Base-by-base conservation (phyloP, 1,284 basidiomycete genomes). In the Cutaneotrichosporon daszewskae region DNA sequence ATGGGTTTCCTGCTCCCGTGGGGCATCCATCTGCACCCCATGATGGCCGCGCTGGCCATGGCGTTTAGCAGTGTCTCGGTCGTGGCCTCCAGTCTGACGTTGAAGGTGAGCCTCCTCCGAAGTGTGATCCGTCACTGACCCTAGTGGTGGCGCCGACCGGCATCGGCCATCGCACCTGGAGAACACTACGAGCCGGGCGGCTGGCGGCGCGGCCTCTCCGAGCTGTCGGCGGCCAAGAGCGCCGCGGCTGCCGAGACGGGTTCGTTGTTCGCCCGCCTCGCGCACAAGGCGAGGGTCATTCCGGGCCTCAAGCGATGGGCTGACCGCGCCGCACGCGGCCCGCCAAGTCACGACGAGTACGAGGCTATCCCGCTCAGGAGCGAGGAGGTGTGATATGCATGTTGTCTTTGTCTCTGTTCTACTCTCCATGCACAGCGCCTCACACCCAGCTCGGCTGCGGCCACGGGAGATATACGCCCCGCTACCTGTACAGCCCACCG, bases 41-140 rank as follows among this genome's bases (percentile, higher is more conserved):
- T 98, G 94, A 83, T 92, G 75, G 92, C 95, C 0, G 94, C 89
- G 10, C 87, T 84, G 1, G 92, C 94, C 18, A 99, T 99, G 95
- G 94, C 95, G 16, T 92, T 88, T 68, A 92, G 87, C 37, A 90
- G 86, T 56, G 94, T 98, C 33, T 92, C 88, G 55, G 95, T 99
- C 39, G 94, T 99, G 9, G 80, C 79, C 16, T 91, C 87, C 53
- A 91, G 87, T 45, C 73, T 98, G 61, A 82, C 85, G 37, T 75
- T 99, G 53, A 85, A 80, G 28, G 28, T 29, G 12, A 29, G 28
- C 17, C 17, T 29, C 28, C 13, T n/a, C n/a, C n/a, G n/a, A n/a
- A n/a, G n/a, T n/a, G n/a, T n/a, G n/a, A n/a, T n/a, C n/a, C 7
- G 12, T 6, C 28, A 29, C 17, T 29, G 26, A 27, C 26, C 28